Base-by-base conservation (phyloP, 23 red algal genomes). In the Gracilariopsis chorda region DNA sequence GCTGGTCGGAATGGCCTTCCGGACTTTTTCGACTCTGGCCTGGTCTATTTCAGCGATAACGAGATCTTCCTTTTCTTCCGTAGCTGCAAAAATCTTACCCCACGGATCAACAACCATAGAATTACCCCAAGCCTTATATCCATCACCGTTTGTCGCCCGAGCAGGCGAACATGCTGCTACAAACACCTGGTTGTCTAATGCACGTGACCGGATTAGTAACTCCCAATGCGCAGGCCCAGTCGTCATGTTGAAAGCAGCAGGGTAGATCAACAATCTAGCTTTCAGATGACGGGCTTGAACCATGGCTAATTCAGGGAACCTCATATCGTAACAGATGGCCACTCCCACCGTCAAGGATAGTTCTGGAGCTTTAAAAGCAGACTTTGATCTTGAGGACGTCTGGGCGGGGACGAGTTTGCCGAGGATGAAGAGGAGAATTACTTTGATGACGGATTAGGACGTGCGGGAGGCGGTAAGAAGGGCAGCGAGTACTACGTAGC, bases 201-300 rank as follows among this genome's bases (percentile, higher is more conserved):
- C 95, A 3, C 95, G 51, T 1, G 92, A 86, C 23, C 95, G 51
- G 75, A 91, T 13, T 10, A 98, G 32, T 37, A 98, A 75, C 68
- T 98, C 95, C 95, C 95, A 98, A 55, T 98, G 95, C 69, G 92
- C 86, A 5, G 95, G 95, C 12, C 95, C 95, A 3, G 95, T 98
- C 12, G 95, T 98, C 91, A 95, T 95, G 49, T 98, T 98, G 80
- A 98, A 98, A 17, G 95, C 95, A 34, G 86, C 95, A 4, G 95
- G 95, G 63, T 86, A 87, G 36, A 88, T 32, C 20, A 98, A 61
- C 44, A 98, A 8, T 59, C 43, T 35, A 8, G 80, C 84, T 24
- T 77, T 77, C 19, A 64, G 75, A 25, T 62, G 51, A 4, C 94
- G 76, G 34, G 87, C 60, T 47, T 94, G 67, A 14, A 86, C 71